Evolutionary conservation across 192 early-diverging fungal genomes (phyloP).

Genomic region (Spizellomyces punctatus): DNA sequence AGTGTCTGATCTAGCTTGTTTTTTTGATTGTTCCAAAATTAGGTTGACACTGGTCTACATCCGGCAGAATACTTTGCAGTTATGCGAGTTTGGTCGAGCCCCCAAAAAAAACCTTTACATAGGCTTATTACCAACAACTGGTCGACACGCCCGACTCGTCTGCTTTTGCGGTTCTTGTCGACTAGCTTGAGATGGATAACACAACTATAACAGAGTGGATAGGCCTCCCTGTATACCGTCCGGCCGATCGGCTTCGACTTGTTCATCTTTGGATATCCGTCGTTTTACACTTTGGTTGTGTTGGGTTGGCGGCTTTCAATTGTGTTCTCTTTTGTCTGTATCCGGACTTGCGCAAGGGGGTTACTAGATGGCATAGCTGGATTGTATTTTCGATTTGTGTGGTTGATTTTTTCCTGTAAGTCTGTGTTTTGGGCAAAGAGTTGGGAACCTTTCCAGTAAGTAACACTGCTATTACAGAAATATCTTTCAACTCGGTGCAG

Average conservation of each 20-base stretch:
- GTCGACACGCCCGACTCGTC: too few species aligned
- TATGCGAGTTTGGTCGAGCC: too few species aligned
- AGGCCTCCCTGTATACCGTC: neutral
- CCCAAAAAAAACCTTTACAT: too few species aligned
- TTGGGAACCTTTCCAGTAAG: too few species aligned
- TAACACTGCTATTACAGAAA: constrained; percentile 1
- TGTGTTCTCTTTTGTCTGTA: neutral
- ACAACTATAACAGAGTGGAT: neutral
- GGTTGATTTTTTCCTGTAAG: constrained; percentile 1
- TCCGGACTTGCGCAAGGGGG: neutral
- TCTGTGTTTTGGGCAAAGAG: too few species aligned
- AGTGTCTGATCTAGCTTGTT: too few species aligned
- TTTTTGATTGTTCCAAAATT: too few species aligned
- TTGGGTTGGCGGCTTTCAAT: neutral
- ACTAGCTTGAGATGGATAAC: neutral
- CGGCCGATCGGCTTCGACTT: neutral
- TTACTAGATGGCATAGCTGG: constrained; percentile 19
- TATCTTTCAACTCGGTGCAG: constrained; percentile 9
- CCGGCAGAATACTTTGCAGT: too few species aligned
- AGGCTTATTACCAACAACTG: too few species aligned
- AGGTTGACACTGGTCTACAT: too few species aligned
- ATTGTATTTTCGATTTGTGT: constrained; percentile 1
- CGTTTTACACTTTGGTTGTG: constrained; percentile 5
- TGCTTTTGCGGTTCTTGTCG: neutral
- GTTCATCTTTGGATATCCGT: constrained; percentile 1